phyloP scores from a whole-genome alignment of 2,329 filamentous ascomycete species.

The Diaporthe destruens region DNA sequence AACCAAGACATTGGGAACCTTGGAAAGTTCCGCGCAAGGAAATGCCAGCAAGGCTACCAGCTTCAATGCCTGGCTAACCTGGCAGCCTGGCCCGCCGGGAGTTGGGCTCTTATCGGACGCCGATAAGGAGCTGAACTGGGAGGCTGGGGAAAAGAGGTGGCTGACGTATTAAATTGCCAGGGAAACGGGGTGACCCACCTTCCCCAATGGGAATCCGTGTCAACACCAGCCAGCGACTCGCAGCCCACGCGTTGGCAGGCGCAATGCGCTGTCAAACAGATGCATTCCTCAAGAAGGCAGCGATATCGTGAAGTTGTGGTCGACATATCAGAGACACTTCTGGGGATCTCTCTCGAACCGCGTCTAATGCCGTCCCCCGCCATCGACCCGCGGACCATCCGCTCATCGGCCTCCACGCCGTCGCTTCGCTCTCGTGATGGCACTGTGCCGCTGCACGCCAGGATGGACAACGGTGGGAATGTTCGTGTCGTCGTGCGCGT shows the following conservation, averaged over 20 bases:
- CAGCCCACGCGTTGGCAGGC: conserved; percentile 32
- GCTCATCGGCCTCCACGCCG: conserved; percentile 82
- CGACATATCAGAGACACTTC: conserved; percentile 50
- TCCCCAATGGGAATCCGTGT: conserved; percentile 27
- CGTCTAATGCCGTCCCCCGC: conserved; percentile 60
- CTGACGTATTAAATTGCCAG: conserved; percentile 30
- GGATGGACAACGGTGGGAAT: conserved; percentile 77
- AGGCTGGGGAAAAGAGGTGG: conserved; percentile 13
- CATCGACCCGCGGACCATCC: conserved; percentile 56
- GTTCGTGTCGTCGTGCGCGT: conserved; percentile 87
- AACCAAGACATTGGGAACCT: neutral
- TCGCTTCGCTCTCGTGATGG: conserved; percentile 81
- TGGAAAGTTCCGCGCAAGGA: neutral
- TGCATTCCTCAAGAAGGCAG: conserved; percentile 47
- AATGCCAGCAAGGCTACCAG: neutral
- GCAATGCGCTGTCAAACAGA: conserved; percentile 40
- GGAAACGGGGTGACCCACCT: conserved; percentile 28
- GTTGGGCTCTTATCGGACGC: neutral
- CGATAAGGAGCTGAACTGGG: conserved; percentile 21
- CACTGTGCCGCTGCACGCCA: conserved; percentile 67
- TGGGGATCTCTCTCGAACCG: conserved; percentile 56
- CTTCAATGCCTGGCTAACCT: no score
- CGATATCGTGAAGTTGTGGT: conserved; percentile 46
- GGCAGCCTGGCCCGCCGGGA: no score
- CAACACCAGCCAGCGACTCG: conserved; percentile 5